phyloP scores from a whole-genome alignment of 2,329 filamentous ascomycete species.

The Parasarocladium wereldwijsianum region DNA sequence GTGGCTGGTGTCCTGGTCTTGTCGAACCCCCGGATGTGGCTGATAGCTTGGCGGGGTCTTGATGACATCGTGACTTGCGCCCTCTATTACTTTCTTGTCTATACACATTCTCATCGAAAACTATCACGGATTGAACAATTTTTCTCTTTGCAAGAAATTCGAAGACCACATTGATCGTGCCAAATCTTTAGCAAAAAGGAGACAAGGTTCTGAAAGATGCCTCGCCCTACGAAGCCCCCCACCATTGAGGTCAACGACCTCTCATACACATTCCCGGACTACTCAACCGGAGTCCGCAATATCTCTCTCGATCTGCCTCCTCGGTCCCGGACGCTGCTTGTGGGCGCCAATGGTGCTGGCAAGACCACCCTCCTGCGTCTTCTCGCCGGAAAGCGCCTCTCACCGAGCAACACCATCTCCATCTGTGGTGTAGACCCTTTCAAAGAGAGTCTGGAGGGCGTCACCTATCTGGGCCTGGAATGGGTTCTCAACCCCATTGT shows the following conservation, averaged over 20 bases:
- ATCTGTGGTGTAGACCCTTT: constrained; percentile 85
- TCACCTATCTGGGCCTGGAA: constrained; percentile 93
- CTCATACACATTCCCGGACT: constrained; percentile 80
- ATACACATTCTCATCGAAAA: too few species aligned
- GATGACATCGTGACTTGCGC: too few species aligned
- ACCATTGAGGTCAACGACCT: constrained; percentile 62
- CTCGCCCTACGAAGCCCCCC: constrained; percentile 23
- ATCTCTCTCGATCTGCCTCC: constrained; percentile 65
- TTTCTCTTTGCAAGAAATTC: too few species aligned
- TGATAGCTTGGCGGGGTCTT: too few species aligned
- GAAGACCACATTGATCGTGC: too few species aligned
- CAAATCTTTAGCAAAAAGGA: too few species aligned
- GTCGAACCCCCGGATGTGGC: too few species aligned
- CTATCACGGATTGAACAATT: too few species aligned
- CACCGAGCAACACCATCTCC: constrained; percentile 57
- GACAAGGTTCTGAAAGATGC: too few species aligned
- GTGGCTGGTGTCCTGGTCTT: too few species aligned
- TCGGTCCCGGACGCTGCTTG: constrained; percentile 74
- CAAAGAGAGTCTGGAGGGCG: constrained; percentile 75
- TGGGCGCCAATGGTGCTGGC: constrained; percentile 92
- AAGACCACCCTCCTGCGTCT: constrained; percentile 95
- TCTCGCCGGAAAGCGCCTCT: constrained; percentile 86
- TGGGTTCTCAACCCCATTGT: constrained; percentile 98
- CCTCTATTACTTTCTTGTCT: too few species aligned
- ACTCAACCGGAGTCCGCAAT: constrained; percentile 60